A percentile compares a stretch with the other conserved stretches of the same genome.
phyloP scores from a whole-genome alignment of 345 rosid species.

The Melaleuca alternifolia region DNA sequence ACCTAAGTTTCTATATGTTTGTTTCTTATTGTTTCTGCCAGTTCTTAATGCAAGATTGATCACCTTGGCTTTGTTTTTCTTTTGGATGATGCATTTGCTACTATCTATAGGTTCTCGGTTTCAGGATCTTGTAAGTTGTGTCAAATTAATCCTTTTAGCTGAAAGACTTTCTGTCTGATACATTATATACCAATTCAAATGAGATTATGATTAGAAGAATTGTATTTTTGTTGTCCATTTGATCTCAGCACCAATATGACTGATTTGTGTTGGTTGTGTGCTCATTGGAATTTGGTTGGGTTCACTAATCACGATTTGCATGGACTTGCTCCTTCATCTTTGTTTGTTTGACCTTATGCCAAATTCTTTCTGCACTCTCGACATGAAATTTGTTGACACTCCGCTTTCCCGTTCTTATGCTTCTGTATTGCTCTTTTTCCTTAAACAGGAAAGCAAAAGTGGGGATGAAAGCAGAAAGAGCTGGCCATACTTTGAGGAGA shows the following conservation, averaged over 20 bases:
- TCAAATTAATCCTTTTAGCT: not conserved
- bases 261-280: not conserved
- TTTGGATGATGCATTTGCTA: not conserved
- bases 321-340: not conserved
- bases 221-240: not conserved
- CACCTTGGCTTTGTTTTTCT: not conserved
- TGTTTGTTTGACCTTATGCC: no score
- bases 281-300: not conserved
- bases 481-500: conserved; percentile 80
- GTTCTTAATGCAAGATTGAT: not conserved
- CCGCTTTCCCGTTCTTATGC: not conserved
- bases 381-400: not conserved
- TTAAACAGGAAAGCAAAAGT: conserved; percentile 49
- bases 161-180: not conserved
- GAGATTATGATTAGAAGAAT: not conserved
- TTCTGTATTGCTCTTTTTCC: not conserved
- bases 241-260: not conserved
- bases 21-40: not conserved
- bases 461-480: conserved; percentile 20
- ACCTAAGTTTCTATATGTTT: not conserved
- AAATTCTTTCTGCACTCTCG: not conserved
- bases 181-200: not conserved
- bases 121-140: not conserved
- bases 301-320: not conserved
- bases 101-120: not conserved